A percentile compares a stretch with the other conserved stretches of the same genome.
Evolutionary conservation across 495 filamentous ascomycete species (phyloP).

Genomic region (Aspergillus asperescens): DNA sequence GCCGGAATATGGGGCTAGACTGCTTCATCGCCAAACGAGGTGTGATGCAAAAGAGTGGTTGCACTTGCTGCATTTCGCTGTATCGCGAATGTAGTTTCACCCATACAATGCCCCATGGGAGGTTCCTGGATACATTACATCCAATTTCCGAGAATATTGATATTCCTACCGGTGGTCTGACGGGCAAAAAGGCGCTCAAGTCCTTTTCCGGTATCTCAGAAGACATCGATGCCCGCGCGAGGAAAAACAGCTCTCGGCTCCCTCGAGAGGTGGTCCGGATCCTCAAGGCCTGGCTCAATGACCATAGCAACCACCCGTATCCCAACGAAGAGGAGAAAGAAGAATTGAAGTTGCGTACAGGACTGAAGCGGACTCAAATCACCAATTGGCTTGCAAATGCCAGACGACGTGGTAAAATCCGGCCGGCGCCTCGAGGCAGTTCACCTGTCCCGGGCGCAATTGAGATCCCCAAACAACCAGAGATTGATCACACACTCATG

Average conservation of each 20-base stretch:
- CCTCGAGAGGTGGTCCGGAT: constrained; percentile 67
- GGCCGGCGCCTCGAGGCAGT: constrained; percentile 51
- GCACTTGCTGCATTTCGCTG: constrained; percentile 73
- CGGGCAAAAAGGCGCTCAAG: constrained; percentile 37
- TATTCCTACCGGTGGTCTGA: constrained; percentile 31
- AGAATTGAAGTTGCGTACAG: constrained; percentile 62
- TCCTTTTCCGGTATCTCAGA: constrained; percentile 38
- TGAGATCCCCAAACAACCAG: constrained; percentile 55
- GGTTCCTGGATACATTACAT: constrained; percentile 49
- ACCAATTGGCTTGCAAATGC: constrained; percentile 86
- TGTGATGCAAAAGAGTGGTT: constrained; percentile 59
- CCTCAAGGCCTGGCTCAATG: constrained; percentile 71
- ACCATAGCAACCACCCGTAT: constrained; percentile 72
- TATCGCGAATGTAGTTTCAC: constrained; percentile 71
- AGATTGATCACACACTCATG: constrained; percentile 54
- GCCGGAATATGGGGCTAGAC: constrained; percentile 59
- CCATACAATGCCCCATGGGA: constrained; percentile 39
- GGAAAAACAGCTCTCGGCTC: constrained; percentile 57
- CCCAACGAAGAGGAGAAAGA: constrained; percentile 78
- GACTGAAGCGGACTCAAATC: constrained; percentile 70
- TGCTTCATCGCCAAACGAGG: constrained; percentile 71
- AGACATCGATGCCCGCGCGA: constrained; percentile 44
- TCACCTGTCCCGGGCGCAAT: constrained; percentile 58
- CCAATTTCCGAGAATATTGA: constrained; percentile 45
- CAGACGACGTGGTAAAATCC: constrained; percentile 68